Evolutionary conservation across 176 grass and related monocot genomes (phyloP).

Genomic region (Eleusine coracana): DNA sequence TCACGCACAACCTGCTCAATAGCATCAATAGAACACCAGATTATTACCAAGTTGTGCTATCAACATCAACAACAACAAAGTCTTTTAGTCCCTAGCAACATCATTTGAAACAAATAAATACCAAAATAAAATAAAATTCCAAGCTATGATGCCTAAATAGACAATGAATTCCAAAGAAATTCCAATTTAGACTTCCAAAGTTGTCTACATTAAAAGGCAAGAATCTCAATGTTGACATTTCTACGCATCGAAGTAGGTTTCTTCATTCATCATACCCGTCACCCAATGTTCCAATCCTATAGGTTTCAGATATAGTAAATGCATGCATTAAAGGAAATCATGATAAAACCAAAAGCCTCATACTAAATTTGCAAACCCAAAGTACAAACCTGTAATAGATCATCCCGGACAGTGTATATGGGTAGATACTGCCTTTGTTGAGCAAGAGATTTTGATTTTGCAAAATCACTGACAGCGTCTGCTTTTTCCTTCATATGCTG

Average conservation of each 20-base stretch:
- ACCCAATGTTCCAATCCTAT: constrained; percentile 4
- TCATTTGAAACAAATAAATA: constrained; percentile 34
- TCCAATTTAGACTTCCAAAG: constrained; percentile 5
- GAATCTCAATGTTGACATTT: neutral
- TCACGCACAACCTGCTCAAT: constrained; percentile 83
- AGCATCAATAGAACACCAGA: constrained; percentile 21
- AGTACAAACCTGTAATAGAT: constrained; percentile 80
- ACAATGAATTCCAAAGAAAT: neutral
- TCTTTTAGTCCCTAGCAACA: neutral
- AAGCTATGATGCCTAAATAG: neutral
- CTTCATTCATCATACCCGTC: constrained; percentile 17
- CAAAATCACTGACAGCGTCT: constrained; percentile 99
- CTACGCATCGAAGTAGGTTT: neutral
- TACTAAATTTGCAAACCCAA: constrained; percentile 19
- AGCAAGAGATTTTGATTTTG: constrained; percentile 89
- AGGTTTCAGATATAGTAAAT: constrained; percentile 26
- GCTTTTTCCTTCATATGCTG: constrained; percentile 87
- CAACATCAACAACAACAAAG: no score
- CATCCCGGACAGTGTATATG: constrained; percentile 94
- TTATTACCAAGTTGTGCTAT: neutral
- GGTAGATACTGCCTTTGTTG: constrained; percentile 99
- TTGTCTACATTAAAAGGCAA: constrained; percentile 1
- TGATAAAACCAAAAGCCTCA: neutral
- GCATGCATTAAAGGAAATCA: neutral
- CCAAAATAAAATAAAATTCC: constrained; percentile 2